These are phyloP conservation scores for Urochloa ruziziensis DNA, from an alignment of 176 grass and related monocot genomes.

Conservation along the genomic window DNA sequence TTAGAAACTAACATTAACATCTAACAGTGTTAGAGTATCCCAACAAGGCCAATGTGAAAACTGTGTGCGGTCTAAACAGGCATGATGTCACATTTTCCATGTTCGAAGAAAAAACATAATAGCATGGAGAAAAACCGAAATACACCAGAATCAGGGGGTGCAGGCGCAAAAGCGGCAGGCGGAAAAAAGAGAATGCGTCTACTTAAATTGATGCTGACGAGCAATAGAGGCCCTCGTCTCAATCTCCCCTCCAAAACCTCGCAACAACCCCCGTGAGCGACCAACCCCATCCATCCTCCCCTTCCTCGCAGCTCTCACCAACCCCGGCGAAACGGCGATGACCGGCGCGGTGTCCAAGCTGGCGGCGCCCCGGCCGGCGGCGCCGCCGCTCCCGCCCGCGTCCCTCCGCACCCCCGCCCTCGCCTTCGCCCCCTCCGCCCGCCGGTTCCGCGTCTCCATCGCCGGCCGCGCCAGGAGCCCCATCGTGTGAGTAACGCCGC, in stretches of 20 bases:
- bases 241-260: slow-evolving; percentile 9
- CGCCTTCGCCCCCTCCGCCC: slow-evolving; percentile 27
- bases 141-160: accelerated
- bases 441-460: slow-evolving; percentile 46
- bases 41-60: no score
- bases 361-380: slow-evolving; percentile 36
- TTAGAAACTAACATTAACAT: no score
- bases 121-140: accelerated
- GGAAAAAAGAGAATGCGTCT: background rate
- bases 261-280: slow-evolving; percentile 34
- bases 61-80: no score
- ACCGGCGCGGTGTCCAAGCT: slow-evolving; percentile 45
- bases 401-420: slow-evolving; percentile 19
- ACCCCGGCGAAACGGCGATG: slow-evolving; percentile 44
- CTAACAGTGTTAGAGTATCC: no score
- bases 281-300: background rate
- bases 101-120: background rate
- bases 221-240: background rate
- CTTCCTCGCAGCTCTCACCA: slow-evolving; percentile 4
- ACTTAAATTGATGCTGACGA: slow-evolving; percentile 29
- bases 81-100: background rate
- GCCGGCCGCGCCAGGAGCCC: slow-evolving; percentile 51
- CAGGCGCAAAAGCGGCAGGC: background rate
- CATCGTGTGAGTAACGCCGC: slow-evolving; percentile 26
- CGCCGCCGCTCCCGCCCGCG: background rate